A percentile compares a stretch with the other conserved stretches of the same genome.
phyloP scores from a whole-genome alignment of 805 yeast species.

The Schizosaccharomyces lindneri region DNA sequence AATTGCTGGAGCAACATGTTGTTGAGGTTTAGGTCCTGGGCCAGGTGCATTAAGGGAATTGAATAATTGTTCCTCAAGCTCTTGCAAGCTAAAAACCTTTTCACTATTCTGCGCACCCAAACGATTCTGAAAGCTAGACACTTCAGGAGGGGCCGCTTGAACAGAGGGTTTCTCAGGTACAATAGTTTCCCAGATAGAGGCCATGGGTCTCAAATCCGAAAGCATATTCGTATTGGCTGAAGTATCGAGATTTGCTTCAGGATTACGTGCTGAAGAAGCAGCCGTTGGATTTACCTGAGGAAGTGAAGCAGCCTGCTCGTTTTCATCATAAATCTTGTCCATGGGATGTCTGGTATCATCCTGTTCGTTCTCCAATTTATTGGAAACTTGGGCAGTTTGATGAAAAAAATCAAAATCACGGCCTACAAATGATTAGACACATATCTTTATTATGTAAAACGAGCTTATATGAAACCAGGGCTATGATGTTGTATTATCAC shows the following conservation, averaged over 20 bases:
- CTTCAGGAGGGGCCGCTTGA: conserved; percentile 3
- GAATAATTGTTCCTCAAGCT: conserved; percentile 56
- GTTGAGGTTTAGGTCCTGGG: not conserved
- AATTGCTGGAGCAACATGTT: not conserved
- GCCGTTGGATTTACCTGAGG: not conserved
- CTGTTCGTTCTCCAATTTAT: conserved; percentile 11
- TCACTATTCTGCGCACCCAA: not conserved
- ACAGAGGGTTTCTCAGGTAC: conserved; percentile 10
- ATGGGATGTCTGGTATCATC: not conserved
- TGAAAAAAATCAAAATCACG: conserved; percentile 41
- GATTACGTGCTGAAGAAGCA: not conserved
- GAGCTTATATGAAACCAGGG: not conserved
- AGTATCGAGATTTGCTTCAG: conserved; percentile 15
- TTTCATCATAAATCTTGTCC: too few species aligned
- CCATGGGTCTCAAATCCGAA: conserved; percentile 35
- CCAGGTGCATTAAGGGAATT: conserved; percentile 10
- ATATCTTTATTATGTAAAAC: too few species aligned
- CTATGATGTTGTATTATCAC: not conserved
- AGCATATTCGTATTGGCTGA: not conserved
- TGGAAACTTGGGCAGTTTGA: conserved; percentile 13
- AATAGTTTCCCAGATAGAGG: conserved; percentile 36
- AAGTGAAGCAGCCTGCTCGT: not conserved
- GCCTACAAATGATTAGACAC: conserved; percentile 11
- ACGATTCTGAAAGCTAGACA: conserved; percentile 4
- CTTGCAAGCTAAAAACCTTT: conserved; percentile 48